Conservation (phyloP, 164 flowering plant species). For the Sedum album region DNA sequence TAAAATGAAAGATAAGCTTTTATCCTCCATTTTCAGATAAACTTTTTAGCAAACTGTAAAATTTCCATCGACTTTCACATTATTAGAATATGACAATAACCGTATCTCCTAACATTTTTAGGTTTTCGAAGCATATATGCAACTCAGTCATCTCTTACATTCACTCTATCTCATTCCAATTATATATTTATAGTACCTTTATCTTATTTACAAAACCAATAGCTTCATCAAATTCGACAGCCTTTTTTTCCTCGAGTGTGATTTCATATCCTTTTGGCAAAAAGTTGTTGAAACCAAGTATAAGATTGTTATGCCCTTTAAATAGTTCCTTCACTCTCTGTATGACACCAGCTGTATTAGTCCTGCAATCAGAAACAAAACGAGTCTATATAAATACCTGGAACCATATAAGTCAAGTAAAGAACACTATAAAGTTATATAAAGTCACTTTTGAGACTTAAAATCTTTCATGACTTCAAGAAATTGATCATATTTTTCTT, state of each 20-base stretch:
- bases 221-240: constrained; percentile 90
- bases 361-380: constrained; percentile 29
- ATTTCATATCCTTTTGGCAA: constrained; percentile 91
- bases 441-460: constrained; percentile 63
- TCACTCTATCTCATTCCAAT: neutral
- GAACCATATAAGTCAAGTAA: neutral
- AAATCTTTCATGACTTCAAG: constrained; percentile 94
- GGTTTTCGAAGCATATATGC: neutral
- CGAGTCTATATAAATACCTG: neutral
- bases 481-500: constrained; percentile 71
- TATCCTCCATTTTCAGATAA: neutral
- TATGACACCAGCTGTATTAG: constrained; percentile 82
- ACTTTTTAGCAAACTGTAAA: neutral
- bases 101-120: neutral
- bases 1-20: neutral
- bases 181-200: constrained; percentile 37
- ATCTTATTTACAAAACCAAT: constrained; percentile 90
- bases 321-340: constrained; percentile 80
- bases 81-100: neutral
- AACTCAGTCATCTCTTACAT: too few species aligned
- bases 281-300: constrained; percentile 86
- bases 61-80: neutral
- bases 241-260: constrained; percentile 67
- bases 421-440: neutral
- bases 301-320: constrained; percentile 70